These are phyloP conservation scores for Rubroboletus satanas DNA, from an alignment of 768 basidiomycete species.

Conservation along the genomic window DNA sequence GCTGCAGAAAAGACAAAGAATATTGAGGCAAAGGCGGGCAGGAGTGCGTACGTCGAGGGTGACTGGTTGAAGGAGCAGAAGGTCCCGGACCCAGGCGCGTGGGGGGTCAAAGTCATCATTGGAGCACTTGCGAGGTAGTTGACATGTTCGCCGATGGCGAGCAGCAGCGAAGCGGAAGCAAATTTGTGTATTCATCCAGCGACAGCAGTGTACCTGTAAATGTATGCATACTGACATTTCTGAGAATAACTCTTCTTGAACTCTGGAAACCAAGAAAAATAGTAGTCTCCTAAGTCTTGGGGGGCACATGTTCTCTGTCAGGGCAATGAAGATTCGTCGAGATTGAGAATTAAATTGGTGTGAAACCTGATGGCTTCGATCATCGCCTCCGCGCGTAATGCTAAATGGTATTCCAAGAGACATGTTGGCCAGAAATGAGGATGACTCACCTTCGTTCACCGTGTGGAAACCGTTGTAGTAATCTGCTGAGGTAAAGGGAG, in stretches of 20 bases:
- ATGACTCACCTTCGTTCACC: constrained; percentile 16
- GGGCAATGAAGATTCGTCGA: constrained; percentile 45
- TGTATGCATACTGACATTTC: not conserved
- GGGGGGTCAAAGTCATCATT: constrained; percentile 78
- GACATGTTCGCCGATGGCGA: not conserved
- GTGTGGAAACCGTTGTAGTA: constrained; percentile 17
- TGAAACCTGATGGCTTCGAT: constrained; percentile 68
- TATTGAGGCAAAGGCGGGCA: constrained; percentile 79
- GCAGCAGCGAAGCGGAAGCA: not conserved
- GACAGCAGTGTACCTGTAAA: not conserved
- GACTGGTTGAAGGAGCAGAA: constrained; percentile 56
- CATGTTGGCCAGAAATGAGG: not conserved
- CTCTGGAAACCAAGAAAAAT: not conserved
- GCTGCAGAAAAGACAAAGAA: constrained; percentile 75
- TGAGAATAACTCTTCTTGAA: not conserved
- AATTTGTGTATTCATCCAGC: not conserved
- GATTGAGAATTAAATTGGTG: constrained; percentile 59
- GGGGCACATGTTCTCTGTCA: not conserved
- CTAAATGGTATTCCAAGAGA: constrained; percentile 28
- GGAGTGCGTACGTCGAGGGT: constrained; percentile 83
- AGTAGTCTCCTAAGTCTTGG: not conserved
- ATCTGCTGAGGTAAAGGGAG: constrained; percentile 17
- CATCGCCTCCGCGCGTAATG: constrained; percentile 45
- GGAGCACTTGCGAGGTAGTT: constrained; percentile 41
- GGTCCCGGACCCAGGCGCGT: constrained; percentile 86